Evolutionary conservation across 2,329 filamentous ascomycete genomes (phyloP).

Genomic region (Amylocarpus encephaloides): DNA sequence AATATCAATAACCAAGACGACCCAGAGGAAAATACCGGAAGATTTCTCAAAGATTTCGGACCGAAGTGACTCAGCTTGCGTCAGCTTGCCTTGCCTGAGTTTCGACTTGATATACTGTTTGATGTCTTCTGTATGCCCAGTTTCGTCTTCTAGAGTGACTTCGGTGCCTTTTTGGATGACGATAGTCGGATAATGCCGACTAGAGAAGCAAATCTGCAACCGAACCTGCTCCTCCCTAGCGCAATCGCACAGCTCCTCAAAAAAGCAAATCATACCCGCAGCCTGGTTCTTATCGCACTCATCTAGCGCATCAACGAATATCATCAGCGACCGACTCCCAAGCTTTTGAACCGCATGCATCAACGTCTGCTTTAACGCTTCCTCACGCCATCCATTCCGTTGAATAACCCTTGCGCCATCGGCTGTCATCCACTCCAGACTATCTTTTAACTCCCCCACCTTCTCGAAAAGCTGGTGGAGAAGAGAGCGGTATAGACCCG

Average conservation of each 20-base stretch:
- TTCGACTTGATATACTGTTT: slow-evolving; percentile 23
- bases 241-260: slow-evolving; percentile 17
- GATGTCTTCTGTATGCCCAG: slow-evolving; percentile 28
- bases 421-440: slow-evolving; percentile 22
- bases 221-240: slow-evolving; percentile 8
- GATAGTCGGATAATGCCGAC: slow-evolving; percentile 27
- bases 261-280: slow-evolving; percentile 17
- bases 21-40: slow-evolving; percentile 11
- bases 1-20: slow-evolving; percentile 28
- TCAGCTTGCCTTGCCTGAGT: slow-evolving; percentile 13
- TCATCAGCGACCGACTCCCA: slow-evolving; percentile 24
- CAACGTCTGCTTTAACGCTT: slow-evolving; percentile 26
- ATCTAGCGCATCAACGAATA: slow-evolving; percentile 24
- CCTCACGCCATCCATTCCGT: slow-evolving; percentile 26
- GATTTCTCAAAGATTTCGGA: slow-evolving; percentile 3
- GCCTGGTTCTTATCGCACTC: slow-evolving; percentile 13
- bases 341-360: slow-evolving; percentile 26
- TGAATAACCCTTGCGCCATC: slow-evolving; percentile 15
- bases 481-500: slow-evolving; percentile 46
- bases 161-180: slow-evolving; percentile 18
- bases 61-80: slow-evolving; percentile 11
- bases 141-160: slow-evolving; percentile 24
- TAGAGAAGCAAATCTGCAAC: slow-evolving; percentile 27
- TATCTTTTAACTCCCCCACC: slow-evolving; percentile 30
- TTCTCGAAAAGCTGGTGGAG: slow-evolving; percentile 39